These are phyloP conservation scores for Candida nemodendra DNA, from an alignment of 805 yeast species.

Conservation along the genomic window DNA sequence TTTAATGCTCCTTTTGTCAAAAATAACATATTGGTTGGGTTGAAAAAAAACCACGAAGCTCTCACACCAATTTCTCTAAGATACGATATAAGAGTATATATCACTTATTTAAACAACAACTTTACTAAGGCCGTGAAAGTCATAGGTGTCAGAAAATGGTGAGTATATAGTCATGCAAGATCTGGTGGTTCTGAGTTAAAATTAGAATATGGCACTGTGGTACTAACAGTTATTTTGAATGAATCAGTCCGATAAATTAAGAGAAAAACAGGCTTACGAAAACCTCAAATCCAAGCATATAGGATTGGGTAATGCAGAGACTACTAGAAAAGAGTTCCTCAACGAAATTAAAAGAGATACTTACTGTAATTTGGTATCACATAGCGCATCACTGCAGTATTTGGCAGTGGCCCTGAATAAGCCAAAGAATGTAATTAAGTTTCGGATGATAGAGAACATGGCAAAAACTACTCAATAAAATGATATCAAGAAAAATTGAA, in stretches of 20 bases:
- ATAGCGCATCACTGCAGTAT: slow-evolving; percentile 52
- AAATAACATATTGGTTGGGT: no score
- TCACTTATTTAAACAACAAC: no score
- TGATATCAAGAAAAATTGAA: background rate
- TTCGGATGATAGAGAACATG: slow-evolving; percentile 41
- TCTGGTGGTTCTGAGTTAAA: background rate
- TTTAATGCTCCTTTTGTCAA: no score
- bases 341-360: slow-evolving; percentile 67
- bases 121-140: no score
- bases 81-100: no score
- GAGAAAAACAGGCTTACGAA: slow-evolving; percentile 57
- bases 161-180: slow-evolving; percentile 1
- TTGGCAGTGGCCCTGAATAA: slow-evolving; percentile 52
- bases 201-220: no score
- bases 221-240: no score
- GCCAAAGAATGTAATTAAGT: slow-evolving; percentile 35
- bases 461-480: slow-evolving; percentile 24
- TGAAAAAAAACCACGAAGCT: no score
- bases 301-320: slow-evolving; percentile 76
- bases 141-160: slow-evolving; percentile 8
- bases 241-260: slow-evolving; percentile 62
- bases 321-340: slow-evolving; percentile 68
- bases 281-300: slow-evolving; percentile 59
- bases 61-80: no score
- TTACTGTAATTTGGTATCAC: slow-evolving; percentile 59